Evolutionary conservation across 352 stramenopile genomes (phyloP).

Genomic region (Phytopythium ostracodes): DNA sequence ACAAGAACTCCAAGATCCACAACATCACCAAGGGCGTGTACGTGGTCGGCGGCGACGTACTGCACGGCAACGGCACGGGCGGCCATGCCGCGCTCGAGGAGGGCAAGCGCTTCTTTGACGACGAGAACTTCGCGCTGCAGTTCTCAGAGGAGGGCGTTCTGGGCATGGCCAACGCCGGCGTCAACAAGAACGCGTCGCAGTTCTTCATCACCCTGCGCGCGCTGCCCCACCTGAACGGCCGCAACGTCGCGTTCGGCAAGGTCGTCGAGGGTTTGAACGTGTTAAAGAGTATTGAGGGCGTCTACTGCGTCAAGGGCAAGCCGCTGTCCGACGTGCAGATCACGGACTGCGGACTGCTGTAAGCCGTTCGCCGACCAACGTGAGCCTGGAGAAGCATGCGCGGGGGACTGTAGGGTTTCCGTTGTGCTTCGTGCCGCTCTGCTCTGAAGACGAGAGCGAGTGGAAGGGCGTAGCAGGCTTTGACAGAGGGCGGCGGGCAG

Average conservation of each 20-base stretch:
- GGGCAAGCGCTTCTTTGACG: conserved; percentile 73
- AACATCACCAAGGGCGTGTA: conserved; percentile 83
- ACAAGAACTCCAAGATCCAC: conserved; percentile 83
- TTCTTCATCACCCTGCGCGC: conserved; percentile 98
- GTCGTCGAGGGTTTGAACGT: conserved; percentile 79
- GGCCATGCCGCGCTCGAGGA: conserved; percentile 68
- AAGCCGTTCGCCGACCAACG: conserved; percentile 10
- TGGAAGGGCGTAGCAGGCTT: not conserved
- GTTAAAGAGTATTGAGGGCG: conserved; percentile 77
- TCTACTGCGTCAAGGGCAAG: conserved; percentile 84
- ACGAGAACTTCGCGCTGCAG: conserved; percentile 86
- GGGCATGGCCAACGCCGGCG: conserved; percentile 97
- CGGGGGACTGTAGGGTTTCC: too few species aligned
- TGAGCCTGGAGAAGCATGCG: not conserved
- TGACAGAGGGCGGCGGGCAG: not conserved
- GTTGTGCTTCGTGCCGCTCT: too few species aligned
- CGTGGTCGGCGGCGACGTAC: conserved; percentile 67
- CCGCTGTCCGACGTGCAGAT: conserved; percentile 79
- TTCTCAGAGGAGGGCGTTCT: conserved; percentile 81
- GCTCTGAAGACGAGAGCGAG: too few species aligned
- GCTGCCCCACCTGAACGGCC: conserved; percentile 81
- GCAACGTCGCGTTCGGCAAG: conserved; percentile 87
- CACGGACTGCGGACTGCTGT: conserved; percentile 76
- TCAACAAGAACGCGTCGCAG: conserved; percentile 98
- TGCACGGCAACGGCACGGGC: conserved; percentile 69